Conservation (phyloP, 2,329 filamentous ascomycete genomes). For the Aspergillus quadricinctus region DNA sequence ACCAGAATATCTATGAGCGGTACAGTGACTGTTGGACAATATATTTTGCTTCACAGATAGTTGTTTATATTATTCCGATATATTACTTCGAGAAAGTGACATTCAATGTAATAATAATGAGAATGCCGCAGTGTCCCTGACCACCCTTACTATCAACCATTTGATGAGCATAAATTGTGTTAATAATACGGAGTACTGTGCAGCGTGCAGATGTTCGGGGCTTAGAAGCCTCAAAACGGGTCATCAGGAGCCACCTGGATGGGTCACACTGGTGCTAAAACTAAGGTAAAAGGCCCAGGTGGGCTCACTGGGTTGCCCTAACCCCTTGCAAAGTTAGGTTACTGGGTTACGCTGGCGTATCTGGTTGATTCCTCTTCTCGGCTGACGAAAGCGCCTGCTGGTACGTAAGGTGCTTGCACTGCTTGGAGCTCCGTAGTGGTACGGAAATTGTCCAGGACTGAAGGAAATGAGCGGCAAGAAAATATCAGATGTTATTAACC, state of each 20-base stretch:
- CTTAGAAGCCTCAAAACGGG: background rate
- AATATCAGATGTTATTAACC: background rate
- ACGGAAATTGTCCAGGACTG: background rate
- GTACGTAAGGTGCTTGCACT: background rate
- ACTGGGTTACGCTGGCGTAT: background rate
- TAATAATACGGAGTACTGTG: background rate
- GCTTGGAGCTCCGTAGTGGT: no score
- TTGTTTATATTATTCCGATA: background rate
- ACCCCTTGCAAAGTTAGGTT: background rate
- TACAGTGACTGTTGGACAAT: background rate
- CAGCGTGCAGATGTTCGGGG: background rate
- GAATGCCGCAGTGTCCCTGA: background rate
- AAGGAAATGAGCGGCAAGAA: background rate
- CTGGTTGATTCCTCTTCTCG: background rate
- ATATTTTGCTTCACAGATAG: background rate
- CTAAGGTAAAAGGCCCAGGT: slow-evolving; percentile 1
- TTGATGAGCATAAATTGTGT: background rate
- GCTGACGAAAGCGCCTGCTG: background rate
- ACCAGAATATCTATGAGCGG: background rate
- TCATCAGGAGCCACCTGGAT: slow-evolving; percentile 1
- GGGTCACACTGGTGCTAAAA: slow-evolving; percentile 1
- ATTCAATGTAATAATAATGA: background rate
- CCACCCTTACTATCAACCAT: background rate
- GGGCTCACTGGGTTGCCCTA: background rate
- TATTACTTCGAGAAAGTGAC: background rate